Conservation (phyloP, 164 flowering plant species). For the Magnolia sinica region DNA sequence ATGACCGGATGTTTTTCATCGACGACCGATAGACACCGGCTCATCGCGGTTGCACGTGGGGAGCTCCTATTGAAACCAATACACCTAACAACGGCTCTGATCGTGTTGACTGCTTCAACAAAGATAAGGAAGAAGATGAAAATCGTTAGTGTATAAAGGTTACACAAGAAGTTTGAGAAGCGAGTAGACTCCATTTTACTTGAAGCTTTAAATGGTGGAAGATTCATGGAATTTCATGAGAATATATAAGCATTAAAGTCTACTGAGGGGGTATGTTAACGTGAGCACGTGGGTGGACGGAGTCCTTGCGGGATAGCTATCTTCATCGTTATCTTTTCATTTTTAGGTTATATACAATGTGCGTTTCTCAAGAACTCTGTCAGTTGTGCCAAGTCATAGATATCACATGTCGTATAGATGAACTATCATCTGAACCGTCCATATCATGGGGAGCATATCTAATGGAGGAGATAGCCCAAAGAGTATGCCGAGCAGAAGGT, state of each 20-base stretch:
- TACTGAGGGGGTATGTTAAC: neutral
- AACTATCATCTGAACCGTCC: neutral
- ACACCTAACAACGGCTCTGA: neutral
- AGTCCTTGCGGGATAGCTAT: too few species aligned
- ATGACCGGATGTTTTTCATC: neutral
- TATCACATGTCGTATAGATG: neutral
- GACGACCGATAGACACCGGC: neutral
- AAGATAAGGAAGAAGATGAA: neutral
- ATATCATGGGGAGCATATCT: neutral
- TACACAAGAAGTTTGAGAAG: neutral
- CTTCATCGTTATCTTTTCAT: too few species aligned
- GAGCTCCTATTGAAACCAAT: neutral
- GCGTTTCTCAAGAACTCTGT: too few species aligned
- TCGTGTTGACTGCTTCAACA: neutral
- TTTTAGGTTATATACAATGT: too few species aligned
- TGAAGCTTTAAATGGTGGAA: neutral
- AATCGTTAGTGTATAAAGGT: neutral
- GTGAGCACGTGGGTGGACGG: too few species aligned
- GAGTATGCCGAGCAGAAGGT: neutral
- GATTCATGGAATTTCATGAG: neutral
- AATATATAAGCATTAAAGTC: neutral
- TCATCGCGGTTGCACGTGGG: neutral
- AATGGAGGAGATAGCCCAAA: neutral
- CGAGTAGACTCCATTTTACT: neutral
- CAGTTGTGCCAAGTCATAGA: too few species aligned